Percentiles rank a stretch among this genome's conserved stretches.
Evolutionary conservation across 768 basidiomycete genomes (phyloP).

Genomic region (Leccinum barrowsii): DNA sequence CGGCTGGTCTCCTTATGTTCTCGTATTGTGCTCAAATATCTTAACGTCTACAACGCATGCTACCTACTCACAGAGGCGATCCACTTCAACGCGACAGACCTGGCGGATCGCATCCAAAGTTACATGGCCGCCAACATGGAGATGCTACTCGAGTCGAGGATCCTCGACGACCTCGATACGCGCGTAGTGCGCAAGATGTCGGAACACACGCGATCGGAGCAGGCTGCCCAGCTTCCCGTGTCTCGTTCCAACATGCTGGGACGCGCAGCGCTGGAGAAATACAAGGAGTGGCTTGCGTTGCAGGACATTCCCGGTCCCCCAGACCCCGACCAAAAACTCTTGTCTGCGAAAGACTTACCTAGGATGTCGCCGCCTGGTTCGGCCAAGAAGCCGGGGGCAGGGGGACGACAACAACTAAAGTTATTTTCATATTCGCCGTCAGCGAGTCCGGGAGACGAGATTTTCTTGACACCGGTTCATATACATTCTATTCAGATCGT

Average conservation of each 20-base stretch:
- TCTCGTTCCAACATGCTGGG: slow-evolving; percentile 55
- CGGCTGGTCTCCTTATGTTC: slow-evolving; percentile 84
- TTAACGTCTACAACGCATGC: slow-evolving; percentile 73
- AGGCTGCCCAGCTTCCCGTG: slow-evolving; percentile 63
- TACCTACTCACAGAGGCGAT: slow-evolving; percentile 80
- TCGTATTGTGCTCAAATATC: slow-evolving; percentile 58
- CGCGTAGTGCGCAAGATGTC: slow-evolving; percentile 68
- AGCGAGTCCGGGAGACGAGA: slow-evolving; percentile 28
- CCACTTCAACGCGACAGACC: slow-evolving; percentile 65
- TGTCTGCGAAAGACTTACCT: slow-evolving; percentile 24
- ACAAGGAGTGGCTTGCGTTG: slow-evolving; percentile 65
- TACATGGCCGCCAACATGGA: slow-evolving; percentile 87
- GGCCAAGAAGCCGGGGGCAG: slow-evolving; percentile 8
- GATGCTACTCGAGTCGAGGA: slow-evolving; percentile 72
- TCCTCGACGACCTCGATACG: slow-evolving; percentile 73
- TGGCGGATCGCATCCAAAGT: slow-evolving; percentile 67
- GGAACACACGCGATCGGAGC: slow-evolving; percentile 50
- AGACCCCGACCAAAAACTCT: slow-evolving; percentile 29
- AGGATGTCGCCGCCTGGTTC: slow-evolving; percentile 32
- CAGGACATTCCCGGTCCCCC: slow-evolving; percentile 68
- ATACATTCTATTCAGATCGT: too few relatives aligned
- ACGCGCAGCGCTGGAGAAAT: slow-evolving; percentile 52
- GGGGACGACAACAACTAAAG: background rate
- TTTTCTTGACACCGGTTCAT: too few relatives aligned
- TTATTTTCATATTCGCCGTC: slow-evolving; percentile 10